A percentile compares a stretch with the other conserved stretches of the same genome.
Conservation (phyloP, 1,139 yeast genomes). For the Lodderomyces orthopsilosis region DNA sequence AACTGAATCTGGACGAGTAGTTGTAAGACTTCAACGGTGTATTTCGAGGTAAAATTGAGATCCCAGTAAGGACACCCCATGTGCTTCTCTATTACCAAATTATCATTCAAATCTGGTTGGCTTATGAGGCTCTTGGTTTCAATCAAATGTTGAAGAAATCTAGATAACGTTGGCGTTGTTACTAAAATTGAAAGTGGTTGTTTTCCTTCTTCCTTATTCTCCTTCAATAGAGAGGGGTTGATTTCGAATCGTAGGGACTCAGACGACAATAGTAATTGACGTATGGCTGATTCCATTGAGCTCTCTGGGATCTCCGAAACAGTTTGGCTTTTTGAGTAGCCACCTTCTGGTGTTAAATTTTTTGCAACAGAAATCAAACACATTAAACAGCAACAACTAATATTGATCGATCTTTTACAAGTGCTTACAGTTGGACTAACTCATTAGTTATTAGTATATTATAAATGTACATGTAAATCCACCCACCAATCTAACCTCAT, state of each 20-base stretch:
- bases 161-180: background rate
- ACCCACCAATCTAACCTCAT: background rate
- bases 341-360: background rate
- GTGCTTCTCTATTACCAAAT: background rate
- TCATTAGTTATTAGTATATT: background rate
- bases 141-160: background rate
- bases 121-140: background rate
- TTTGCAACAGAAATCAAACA: background rate
- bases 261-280: background rate
- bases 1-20: background rate
- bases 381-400: too few species aligned
- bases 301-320: background rate
- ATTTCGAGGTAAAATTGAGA: background rate
- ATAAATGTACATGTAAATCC: background rate
- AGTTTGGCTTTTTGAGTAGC: background rate
- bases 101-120: background rate
- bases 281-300: background rate
- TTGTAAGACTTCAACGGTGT: background rate
- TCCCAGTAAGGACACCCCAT: constrained; percentile 1
- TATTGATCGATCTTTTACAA: too few species aligned
- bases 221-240: background rate
- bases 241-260: background rate
- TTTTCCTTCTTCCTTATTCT: background rate
- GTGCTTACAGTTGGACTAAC: too few species aligned
- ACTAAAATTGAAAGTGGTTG: background rate